Percentiles rank a stretch among this genome's conserved stretches.
These are phyloP conservation scores for Trifolium subterraneum DNA, from an alignment of 306 rosid species.

Conservation along the genomic window DNA sequence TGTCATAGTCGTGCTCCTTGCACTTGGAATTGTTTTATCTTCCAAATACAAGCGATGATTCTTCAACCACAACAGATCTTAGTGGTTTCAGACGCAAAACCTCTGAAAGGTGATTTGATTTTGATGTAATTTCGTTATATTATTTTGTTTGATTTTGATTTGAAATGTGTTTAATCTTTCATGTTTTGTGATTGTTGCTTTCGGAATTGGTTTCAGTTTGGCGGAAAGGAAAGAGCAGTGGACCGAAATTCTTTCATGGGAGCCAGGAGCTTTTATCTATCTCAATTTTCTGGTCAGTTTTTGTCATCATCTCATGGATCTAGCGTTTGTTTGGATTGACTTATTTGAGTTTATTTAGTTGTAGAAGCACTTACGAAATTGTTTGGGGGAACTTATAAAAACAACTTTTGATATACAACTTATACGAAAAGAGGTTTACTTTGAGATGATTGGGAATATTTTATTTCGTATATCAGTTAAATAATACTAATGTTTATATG, in stretches of 20 bases:
- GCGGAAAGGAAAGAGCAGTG: conserved; percentile 61
- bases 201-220: neutral
- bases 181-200: neutral
- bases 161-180: conserved; percentile 3
- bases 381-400: too few species aligned
- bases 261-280: conserved; percentile 88
- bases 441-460: too few species aligned
- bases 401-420: too few species aligned
- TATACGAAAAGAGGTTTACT: too few species aligned
- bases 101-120: conserved; percentile 52
- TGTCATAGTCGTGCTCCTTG: conserved; percentile 62
- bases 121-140: too few species aligned
- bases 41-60: conserved; percentile 56
- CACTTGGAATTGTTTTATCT: conserved; percentile 73
- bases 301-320: conserved; percentile 8
- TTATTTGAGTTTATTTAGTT: too few species aligned
- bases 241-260: conserved; percentile 85
- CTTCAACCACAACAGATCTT: conserved; percentile 55
- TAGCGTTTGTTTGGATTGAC: neutral
- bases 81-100: conserved; percentile 56
- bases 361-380: too few species aligned
- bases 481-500: too few species aligned
- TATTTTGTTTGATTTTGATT: conserved; percentile 13
- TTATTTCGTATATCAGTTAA: too few species aligned
- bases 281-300: conserved; percentile 86